phyloP scores from a whole-genome alignment of 345 rosid genomes.

The Excoecaria cochinchinensis region DNA sequence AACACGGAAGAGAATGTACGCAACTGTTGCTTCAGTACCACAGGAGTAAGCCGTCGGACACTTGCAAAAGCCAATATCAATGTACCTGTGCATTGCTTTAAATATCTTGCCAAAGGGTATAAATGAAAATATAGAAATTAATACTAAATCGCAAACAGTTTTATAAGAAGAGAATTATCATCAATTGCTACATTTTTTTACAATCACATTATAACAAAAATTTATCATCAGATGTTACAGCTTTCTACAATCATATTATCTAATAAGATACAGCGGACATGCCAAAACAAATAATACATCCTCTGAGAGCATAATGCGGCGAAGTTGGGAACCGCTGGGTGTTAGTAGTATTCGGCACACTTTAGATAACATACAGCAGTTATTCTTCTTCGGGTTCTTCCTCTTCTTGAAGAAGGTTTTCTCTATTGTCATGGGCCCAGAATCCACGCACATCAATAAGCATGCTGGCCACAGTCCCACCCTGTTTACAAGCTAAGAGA shows the following conservation, averaged over 20 bases:
- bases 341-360: conserved; percentile 11
- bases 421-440: conserved; percentile 99
- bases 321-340: neutral
- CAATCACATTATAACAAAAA: too few relatives aligned
- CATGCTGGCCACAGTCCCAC: conserved; percentile 98
- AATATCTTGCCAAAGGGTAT: too few relatives aligned
- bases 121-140: neutral
- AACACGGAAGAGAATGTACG: too few relatives aligned
- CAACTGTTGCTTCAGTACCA: too few relatives aligned
- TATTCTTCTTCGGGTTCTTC: conserved; percentile 80
- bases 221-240: neutral
- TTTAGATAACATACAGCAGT: conserved; percentile 5
- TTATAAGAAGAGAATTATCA: neutral
- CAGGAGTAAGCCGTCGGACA: too few relatives aligned
- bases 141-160: neutral
- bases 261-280: neutral
- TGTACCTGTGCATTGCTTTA: too few relatives aligned
- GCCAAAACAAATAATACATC: conserved; percentile 8
- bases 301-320: neutral
- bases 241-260: conserved; percentile 3
- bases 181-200: too few relatives aligned
- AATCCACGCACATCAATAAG: conserved; percentile 94
- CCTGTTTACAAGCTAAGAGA: conserved; percentile 88
- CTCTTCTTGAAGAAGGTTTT: conserved; percentile 98
- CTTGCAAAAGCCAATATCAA: too few relatives aligned